Evolutionary conservation across 345 rosid species (phyloP).

Genomic region (Reutealis trisperma): DNA sequence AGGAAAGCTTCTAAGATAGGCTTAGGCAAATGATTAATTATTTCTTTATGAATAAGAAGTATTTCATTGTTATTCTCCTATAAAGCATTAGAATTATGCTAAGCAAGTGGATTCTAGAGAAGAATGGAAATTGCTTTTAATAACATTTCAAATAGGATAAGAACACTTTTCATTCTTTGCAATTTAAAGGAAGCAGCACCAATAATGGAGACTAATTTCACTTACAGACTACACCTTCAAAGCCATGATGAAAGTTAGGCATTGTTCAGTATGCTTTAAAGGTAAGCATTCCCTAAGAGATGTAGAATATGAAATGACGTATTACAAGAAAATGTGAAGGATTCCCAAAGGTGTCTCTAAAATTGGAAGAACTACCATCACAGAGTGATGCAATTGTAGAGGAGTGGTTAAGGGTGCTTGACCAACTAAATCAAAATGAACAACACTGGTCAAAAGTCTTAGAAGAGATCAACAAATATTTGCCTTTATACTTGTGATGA

Average conservation of each 20-base stretch:
- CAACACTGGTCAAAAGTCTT: too few species aligned
- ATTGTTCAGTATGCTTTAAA: constrained; percentile 3
- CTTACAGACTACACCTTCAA: constrained; percentile 12
- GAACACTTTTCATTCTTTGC: constrained; percentile 16
- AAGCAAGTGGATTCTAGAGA: constrained; percentile 2
- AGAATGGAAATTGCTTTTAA: constrained; percentile 12
- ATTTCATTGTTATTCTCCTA: too few species aligned
- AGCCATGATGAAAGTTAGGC: constrained; percentile 25
- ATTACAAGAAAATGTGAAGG: constrained; percentile 23
- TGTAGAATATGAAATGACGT: constrained; percentile 9
- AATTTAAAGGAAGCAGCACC: constrained; percentile 14
- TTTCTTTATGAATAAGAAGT: background rate
- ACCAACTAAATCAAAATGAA: too few species aligned
- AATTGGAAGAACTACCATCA: constrained; percentile 10
- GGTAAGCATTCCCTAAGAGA: constrained; percentile 19
- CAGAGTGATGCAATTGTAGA: too few species aligned
- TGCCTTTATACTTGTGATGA: too few species aligned
- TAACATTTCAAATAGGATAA: constrained; percentile 16
- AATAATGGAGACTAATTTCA: background rate
- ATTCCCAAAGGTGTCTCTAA: background rate
- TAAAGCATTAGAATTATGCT: background rate
- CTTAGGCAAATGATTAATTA: constrained; percentile 1
- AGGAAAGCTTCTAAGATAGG: constrained; percentile 1
- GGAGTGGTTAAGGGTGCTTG: too few species aligned
- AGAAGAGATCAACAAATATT: too few species aligned